Percentiles rank a stretch among this genome's conserved stretches.
Conservation (phyloP, 768 basidiomycete species). For the Boletus insuetus region DNA sequence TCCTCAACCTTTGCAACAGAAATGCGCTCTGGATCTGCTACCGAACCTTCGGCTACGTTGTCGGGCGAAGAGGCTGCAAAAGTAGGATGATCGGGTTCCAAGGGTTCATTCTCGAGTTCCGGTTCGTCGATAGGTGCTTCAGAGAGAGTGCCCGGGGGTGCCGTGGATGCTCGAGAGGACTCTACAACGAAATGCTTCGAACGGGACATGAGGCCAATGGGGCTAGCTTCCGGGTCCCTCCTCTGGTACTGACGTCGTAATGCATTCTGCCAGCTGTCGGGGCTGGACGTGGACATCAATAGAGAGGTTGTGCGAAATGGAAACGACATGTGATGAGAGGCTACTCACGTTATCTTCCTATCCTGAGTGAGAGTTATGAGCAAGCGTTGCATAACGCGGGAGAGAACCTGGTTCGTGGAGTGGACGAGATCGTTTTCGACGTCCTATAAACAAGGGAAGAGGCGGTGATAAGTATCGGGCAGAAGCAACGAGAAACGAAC, state of each 20-base stretch:
- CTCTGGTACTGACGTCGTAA: constrained; percentile 76
- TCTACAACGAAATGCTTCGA: constrained; percentile 22
- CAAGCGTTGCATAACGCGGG: constrained; percentile 73
- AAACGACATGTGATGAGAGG: constrained; percentile 13
- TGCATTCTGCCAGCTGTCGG: constrained; percentile 75
- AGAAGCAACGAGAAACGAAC: constrained; percentile 19
- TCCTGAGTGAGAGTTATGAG: constrained; percentile 76
- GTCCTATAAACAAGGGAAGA: constrained; percentile 45
- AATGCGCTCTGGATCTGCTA: not conserved
- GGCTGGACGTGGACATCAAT: constrained; percentile 36
- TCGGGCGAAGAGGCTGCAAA: constrained; percentile 2
- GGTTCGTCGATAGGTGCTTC: constrained; percentile 8
- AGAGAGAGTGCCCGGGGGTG: constrained; percentile 13
- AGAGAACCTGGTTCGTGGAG: constrained; percentile 56
- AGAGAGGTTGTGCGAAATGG: constrained; percentile 15
- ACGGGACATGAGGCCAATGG: constrained; percentile 55
- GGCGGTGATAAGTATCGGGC: constrained; percentile 1
- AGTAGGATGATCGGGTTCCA: constrained; percentile 4
- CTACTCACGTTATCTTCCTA: constrained; percentile 69
- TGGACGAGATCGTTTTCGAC: constrained; percentile 73
- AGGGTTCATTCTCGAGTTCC: constrained; percentile 13
- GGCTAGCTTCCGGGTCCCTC: constrained; percentile 67
- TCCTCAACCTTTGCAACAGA: constrained; percentile 21
- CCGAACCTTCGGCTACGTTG: not conserved
- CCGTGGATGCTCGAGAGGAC: constrained; percentile 30